A percentile compares a stretch with the other conserved stretches of the same genome.
These are phyloP conservation scores for Tephrocybe rancida DNA, from an alignment of 768 basidiomycete species.

Conservation along the genomic window DNA sequence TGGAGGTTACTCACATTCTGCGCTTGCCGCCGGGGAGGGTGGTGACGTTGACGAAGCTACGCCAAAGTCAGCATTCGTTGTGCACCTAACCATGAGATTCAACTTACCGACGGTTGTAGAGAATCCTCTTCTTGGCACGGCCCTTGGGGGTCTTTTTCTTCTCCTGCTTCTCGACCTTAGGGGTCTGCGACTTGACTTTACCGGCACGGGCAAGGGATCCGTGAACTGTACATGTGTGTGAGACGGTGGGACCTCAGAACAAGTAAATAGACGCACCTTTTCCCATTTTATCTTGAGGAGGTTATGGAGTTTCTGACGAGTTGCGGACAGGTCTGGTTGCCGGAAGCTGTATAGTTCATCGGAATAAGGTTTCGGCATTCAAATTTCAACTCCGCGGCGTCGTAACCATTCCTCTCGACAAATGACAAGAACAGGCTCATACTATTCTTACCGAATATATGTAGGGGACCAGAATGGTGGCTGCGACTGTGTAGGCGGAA, in stretches of 20 bases:
- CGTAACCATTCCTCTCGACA: slow-evolving; percentile 32
- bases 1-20: slow-evolving; percentile 77
- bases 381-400: background rate
- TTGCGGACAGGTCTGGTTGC: slow-evolving; percentile 13
- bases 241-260: slow-evolving; percentile 94
- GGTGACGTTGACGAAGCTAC: slow-evolving; percentile 92
- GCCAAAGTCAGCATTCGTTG: slow-evolving; percentile 1
- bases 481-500: too few relatives aligned
- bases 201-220: slow-evolving; percentile 99
- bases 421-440: too few relatives aligned
- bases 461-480: too few relatives aligned
- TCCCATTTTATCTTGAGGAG: background rate
- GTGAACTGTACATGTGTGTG: slow-evolving; percentile 99
- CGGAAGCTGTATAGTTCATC: slow-evolving; percentile 14
- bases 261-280: slow-evolving; percentile 24
- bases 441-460: too few relatives aligned
- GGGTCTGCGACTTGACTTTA: slow-evolving; percentile 98
- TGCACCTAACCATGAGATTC: background rate
- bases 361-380: slow-evolving; percentile 11
- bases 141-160: slow-evolving; percentile 99
- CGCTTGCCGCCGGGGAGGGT: slow-evolving; percentile 90
- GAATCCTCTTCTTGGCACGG: slow-evolving; percentile 84
- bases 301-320: background rate
- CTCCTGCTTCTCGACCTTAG: slow-evolving; percentile 98
- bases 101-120: slow-evolving; percentile 14